Conservation (phyloP, 164 flowering plant species). For the Malania oleifera region DNA sequence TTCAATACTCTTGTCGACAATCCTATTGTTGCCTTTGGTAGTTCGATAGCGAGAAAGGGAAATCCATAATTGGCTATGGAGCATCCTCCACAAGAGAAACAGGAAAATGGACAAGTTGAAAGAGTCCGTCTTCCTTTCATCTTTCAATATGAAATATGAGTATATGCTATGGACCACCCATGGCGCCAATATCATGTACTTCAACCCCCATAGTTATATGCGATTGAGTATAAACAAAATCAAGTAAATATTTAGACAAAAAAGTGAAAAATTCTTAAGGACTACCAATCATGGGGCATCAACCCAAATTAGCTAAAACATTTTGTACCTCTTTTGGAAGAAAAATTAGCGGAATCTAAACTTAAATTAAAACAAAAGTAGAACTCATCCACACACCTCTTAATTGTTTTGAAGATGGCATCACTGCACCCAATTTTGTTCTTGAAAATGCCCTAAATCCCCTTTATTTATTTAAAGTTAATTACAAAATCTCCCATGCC, state of each 20-base stretch:
- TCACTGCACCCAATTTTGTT: too few relatives aligned
- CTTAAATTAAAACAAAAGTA: too few relatives aligned
- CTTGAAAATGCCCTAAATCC: too few relatives aligned
- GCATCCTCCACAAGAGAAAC: conserved; percentile 31
- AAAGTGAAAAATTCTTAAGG: too few relatives aligned
- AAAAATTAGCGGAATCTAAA: too few relatives aligned
- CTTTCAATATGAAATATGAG: conserved; percentile 18
- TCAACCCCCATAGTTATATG: background rate
- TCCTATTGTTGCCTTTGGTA: conserved; percentile 38
- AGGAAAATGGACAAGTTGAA: conserved; percentile 29
- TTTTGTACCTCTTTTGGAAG: too few relatives aligned
- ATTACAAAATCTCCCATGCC: too few relatives aligned
- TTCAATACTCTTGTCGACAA: conserved; percentile 37
- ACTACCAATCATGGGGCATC: too few relatives aligned
- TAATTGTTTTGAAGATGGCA: too few relatives aligned
- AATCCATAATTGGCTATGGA: conserved; percentile 63
- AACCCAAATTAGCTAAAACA: too few relatives aligned
- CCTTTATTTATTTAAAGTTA: too few relatives aligned
- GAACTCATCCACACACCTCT: too few relatives aligned
- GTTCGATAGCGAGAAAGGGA: conserved; percentile 45
- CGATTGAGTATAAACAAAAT: background rate
- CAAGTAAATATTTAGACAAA: background rate
- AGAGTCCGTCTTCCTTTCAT: conserved; percentile 25
- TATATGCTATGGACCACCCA: conserved; percentile 33
- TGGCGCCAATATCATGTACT: conserved; percentile 51